A percentile compares a stretch with the other conserved stretches of the same genome.
Conservation (phyloP, 2,329 filamentous ascomycete species). For the Venturia pyrina region DNA sequence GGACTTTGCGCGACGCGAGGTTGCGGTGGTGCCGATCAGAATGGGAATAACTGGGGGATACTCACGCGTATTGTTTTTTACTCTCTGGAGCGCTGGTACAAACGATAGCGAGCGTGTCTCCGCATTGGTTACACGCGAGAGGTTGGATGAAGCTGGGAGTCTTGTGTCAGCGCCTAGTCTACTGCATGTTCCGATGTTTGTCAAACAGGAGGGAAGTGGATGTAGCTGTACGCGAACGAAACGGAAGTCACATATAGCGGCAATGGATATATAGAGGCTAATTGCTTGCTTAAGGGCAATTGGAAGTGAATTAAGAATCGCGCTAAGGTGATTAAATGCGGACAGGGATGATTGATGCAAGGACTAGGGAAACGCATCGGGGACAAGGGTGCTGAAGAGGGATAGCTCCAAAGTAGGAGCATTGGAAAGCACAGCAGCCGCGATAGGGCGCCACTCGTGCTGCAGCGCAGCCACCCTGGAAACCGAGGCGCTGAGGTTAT, state of each 20-base stretch:
- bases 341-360: background rate
- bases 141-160: slow-evolving; percentile 25
- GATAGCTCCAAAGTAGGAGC: background rate
- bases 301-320: slow-evolving; percentile 5
- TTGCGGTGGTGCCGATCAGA: slow-evolving; percentile 4
- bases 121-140: slow-evolving; percentile 23
- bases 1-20: background rate
- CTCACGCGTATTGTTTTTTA: slow-evolving; percentile 26
- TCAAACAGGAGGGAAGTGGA: background rate
- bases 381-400: slow-evolving; percentile 3
- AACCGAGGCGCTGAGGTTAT: background rate
- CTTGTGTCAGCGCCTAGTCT: slow-evolving; percentile 6
- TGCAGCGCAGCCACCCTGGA: slow-evolving; percentile 9
- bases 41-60: slow-evolving; percentile 13
- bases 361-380: background rate
- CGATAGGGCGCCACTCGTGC: slow-evolving; percentile 11
- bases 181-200: background rate
- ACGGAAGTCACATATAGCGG: slow-evolving; percentile 10
- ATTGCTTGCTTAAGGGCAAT: background rate
- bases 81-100: slow-evolving; percentile 21
- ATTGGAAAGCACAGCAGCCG: background rate
- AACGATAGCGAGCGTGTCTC: slow-evolving; percentile 23
- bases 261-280: slow-evolving; percentile 3
- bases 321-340: slow-evolving; percentile 9
- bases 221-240: slow-evolving; percentile 1